phyloP scores from a whole-genome alignment of 2,329 filamentous ascomycete species.

The Cladosporium sp. region DNA sequence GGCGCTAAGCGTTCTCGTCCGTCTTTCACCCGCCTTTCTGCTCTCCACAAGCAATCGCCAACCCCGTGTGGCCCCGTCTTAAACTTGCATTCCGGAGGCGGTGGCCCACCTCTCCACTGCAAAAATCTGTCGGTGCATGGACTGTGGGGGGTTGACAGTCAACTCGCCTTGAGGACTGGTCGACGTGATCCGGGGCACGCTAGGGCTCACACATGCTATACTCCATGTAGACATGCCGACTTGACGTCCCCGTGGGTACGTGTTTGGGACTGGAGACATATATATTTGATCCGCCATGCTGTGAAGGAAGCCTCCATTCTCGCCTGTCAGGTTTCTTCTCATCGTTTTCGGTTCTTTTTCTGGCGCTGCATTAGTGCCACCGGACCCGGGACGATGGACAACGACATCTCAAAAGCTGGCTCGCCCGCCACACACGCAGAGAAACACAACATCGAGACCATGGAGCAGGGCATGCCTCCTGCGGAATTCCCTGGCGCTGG shows the following conservation, averaged over 20 bases:
- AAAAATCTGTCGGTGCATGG: constrained; percentile 7
- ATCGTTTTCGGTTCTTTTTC: background rate
- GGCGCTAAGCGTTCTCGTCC: constrained; percentile 6
- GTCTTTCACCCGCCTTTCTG: constrained; percentile 7
- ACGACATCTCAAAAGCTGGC: constrained; percentile 8
- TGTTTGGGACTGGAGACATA: background rate
- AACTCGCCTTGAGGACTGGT: background rate
- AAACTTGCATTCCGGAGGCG: background rate
- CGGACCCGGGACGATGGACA: background rate
- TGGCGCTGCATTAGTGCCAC: constrained; percentile 9
- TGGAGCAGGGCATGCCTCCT: constrained; percentile 3
- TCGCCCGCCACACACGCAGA: constrained; percentile 7
- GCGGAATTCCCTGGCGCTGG: constrained; percentile 1
- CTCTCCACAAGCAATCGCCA: constrained; percentile 5
- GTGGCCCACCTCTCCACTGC: constrained; percentile 2
- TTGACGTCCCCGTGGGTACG: constrained; percentile 1
- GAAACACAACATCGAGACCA: constrained; percentile 5
- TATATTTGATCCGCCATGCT: background rate
- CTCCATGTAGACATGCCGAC: constrained; percentile 5
- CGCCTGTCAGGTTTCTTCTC: background rate
- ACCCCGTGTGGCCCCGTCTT: constrained; percentile 12
- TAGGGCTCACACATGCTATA: background rate
- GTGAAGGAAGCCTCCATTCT: background rate
- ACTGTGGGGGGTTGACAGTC: background rate
- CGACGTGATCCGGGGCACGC: too few relatives aligned